Percentiles rank a stretch among this genome's conserved stretches.
phyloP scores from a whole-genome alignment of 2,329 filamentous ascomycete genomes.

The Claviceps maximensis region DNA sequence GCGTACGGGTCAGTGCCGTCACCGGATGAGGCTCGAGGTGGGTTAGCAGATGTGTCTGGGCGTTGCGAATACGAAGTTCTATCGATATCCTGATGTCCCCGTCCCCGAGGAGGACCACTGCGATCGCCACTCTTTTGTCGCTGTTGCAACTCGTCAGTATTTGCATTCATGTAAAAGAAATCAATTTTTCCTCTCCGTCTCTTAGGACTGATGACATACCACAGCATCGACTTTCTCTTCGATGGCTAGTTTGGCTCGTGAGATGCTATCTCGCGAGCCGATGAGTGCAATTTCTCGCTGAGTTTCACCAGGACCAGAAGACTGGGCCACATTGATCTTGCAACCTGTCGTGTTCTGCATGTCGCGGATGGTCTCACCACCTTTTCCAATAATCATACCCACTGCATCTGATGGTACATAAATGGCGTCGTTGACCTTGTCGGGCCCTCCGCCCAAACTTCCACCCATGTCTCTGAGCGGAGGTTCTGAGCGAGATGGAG shows the following conservation, averaged over 20 bases:
- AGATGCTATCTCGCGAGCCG: constrained; percentile 64
- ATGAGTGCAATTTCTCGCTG: constrained; percentile 81
- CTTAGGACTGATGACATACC: constrained; percentile 36
- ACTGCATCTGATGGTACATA: constrained; percentile 82
- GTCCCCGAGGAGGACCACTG: constrained; percentile 26
- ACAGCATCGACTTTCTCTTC: constrained; percentile 87
- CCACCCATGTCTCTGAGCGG: constrained; percentile 21
- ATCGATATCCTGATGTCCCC: constrained; percentile 40
- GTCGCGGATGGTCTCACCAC: constrained; percentile 85
- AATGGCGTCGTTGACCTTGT: constrained; percentile 72
- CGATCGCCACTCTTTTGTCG: constrained; percentile 39
- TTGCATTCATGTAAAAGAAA: neutral
- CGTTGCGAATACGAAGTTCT: constrained; percentile 38
- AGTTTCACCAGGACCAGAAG: constrained; percentile 61
- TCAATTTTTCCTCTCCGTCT: neutral
- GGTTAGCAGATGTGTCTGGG: constrained; percentile 29
- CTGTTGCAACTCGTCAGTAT: constrained; percentile 17
- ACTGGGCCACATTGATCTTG: constrained; percentile 87
- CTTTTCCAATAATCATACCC: constrained; percentile 93
- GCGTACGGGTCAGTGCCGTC: constrained; percentile 59
- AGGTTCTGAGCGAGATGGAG: constrained; percentile 17
- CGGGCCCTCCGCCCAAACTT: constrained; percentile 23
- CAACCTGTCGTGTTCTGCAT: constrained; percentile 81
- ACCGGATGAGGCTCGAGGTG: constrained; percentile 30
- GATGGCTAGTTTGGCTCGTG: constrained; percentile 69